A percentile compares a stretch with the other conserved stretches of the same genome.
Evolutionary conservation across 192 early-diverging fungal genomes (phyloP).

Genomic region (Haplosporangium gracile): DNA sequence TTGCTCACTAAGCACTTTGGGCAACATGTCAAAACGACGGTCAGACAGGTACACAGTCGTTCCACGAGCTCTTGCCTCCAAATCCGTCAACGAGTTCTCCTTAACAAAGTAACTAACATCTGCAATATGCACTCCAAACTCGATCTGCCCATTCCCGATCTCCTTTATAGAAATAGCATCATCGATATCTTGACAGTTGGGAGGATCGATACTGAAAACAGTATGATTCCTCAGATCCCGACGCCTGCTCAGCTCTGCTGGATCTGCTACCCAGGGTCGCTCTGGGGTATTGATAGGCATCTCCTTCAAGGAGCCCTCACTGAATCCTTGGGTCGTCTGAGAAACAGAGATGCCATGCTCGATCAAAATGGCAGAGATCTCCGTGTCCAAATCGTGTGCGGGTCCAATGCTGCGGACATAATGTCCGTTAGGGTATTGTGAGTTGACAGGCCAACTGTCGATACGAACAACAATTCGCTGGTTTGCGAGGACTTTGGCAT

Average conservation of each 20-base stretch:
- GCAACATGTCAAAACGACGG: slow-evolving; percentile 86
- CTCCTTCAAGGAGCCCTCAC: slow-evolving; percentile 71
- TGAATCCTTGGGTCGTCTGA: slow-evolving; percentile 78
- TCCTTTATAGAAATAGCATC: slow-evolving; percentile 79
- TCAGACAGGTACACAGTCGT: slow-evolving; percentile 86
- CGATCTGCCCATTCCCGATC: slow-evolving; percentile 61
- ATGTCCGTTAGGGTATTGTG: slow-evolving; percentile 84
- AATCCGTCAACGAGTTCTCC: slow-evolving; percentile 72
- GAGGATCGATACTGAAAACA: slow-evolving; percentile 81
- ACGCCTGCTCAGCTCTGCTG: slow-evolving; percentile 41
- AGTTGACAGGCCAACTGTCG: slow-evolving; percentile 77
- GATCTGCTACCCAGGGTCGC: slow-evolving; percentile 67
- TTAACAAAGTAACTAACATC: slow-evolving; percentile 80
- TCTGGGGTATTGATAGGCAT: slow-evolving; percentile 71
- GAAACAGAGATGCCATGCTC: slow-evolving; percentile 84
- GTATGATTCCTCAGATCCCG: slow-evolving; percentile 54
- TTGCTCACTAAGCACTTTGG: slow-evolving; percentile 77
- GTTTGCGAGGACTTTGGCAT: slow-evolving; percentile 66
- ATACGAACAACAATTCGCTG: slow-evolving; percentile 81
- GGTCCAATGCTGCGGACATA: slow-evolving; percentile 78
- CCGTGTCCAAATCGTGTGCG: slow-evolving; percentile 75
- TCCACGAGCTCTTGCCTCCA: slow-evolving; percentile 78
- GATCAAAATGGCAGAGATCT: slow-evolving; percentile 82
- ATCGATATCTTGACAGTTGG: slow-evolving; percentile 85
- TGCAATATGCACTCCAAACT: slow-evolving; percentile 85